Evolutionary conservation across 2,329 filamentous ascomycete species (phyloP), one percentile per base, ranked within the genome.

Genomic region (Epichloe sibirici): DNA sequence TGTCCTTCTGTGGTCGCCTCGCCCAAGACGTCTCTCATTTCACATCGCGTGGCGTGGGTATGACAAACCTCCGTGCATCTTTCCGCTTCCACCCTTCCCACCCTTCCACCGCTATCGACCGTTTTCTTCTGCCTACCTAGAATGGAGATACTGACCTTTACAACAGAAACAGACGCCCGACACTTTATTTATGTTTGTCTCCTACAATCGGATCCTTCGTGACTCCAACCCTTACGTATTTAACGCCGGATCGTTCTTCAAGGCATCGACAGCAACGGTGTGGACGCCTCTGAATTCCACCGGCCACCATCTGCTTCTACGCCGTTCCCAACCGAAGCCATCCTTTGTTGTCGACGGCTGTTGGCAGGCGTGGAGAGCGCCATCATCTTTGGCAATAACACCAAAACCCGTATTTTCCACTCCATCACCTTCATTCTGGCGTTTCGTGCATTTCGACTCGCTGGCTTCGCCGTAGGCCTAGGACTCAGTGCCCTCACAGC

Each of bases 401-500:
- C 3, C 42, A 51, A 39, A 3, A 35, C 25, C 44, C 21, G 21
- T 31, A n/a, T 28, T 15, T 13, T 5, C 6, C 15, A 21, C 44
- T 8, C 15, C 11, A 35, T 7, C 21, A 7, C 9, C 48, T 50
- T 53, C 73, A 79, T 49, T 56, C 69, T 81, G 77, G 78, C 78
- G 68, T 78, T 73, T 64, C 73, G 77, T 66, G 75, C 74, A 48
- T 61, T 81, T 56, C 73, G 77, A 64, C 69, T 74, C 54, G 69
- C 71, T 58, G 76, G 77, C 69, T 72, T 82, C 62, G 73, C 74
- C 67, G 69, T 79, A 57, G 78, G 79, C 70, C 73, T 82, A 56
- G 79, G 78, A 65, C 66, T 81, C 55, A 74, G 77, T 63, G 78
- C 77, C 63, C 65, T 82, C 57, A 73, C 75, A 62, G 75, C 76